phyloP scores from a whole-genome alignment of 305 asterid species.

The Solanum aculeatissimum region DNA sequence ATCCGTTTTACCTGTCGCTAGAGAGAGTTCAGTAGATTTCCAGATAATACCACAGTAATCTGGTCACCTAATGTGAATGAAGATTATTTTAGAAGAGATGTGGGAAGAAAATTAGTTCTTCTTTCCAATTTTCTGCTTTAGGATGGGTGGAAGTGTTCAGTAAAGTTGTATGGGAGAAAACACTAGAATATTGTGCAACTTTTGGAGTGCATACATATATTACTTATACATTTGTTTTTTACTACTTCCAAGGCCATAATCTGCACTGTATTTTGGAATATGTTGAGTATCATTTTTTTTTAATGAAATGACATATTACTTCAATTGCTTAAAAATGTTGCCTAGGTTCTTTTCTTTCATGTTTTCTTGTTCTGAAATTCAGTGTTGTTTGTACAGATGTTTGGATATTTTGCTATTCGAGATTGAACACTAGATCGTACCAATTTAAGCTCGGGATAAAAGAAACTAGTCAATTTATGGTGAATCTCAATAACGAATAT shows the following conservation, averaged over 20 bases:
- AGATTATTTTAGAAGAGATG: neutral
- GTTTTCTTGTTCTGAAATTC: neutral
- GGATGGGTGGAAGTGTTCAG: neutral
- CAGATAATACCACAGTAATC: neutral
- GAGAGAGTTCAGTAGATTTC: neutral
- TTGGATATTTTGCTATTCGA: neutral
- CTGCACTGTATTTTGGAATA: neutral
- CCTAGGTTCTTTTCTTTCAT: neutral
- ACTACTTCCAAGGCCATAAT: neutral
- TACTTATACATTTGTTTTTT: neutral
- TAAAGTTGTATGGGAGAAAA: neutral
- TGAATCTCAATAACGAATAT: neutral
- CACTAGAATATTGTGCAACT: neutral
- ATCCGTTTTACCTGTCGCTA: neutral
- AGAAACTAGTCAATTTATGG: neutral
- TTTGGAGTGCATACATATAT: neutral
- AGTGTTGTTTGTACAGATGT: neutral
- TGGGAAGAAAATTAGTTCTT: neutral
- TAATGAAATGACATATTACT: neutral
- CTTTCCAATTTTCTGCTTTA: neutral
- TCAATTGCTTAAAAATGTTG: neutral
- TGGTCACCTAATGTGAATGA: neutral
- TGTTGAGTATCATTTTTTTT: neutral
- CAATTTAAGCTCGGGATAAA: neutral
- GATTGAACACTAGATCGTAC: neutral